A percentile compares a stretch with the other conserved stretches of the same genome.
phyloP scores from a whole-genome alignment of 805 yeast species.

The Spathaspora passalidarum region DNA sequence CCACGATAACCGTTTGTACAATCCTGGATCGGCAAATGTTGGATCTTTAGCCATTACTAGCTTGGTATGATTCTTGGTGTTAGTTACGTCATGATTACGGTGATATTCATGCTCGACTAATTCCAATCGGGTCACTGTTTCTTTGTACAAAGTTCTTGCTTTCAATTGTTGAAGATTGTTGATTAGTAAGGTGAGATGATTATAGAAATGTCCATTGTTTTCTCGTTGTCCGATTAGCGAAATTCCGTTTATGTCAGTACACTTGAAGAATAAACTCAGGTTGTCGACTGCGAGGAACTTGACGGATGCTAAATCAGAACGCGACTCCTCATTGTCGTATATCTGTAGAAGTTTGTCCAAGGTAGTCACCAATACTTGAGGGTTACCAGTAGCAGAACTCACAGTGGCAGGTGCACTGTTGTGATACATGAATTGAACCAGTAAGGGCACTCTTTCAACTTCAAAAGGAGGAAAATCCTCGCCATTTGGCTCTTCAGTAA shows the following conservation, averaged over 20 bases:
- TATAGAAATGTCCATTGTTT: conserved; percentile 14
- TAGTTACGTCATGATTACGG: too few species aligned
- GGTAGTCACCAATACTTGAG: conserved; percentile 20
- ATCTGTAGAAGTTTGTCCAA: conserved; percentile 11
- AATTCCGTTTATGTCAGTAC: conserved; percentile 11
- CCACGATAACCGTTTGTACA: conserved; percentile 1
- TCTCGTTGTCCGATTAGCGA: conserved; percentile 8
- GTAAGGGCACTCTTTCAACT: conserved; percentile 16
- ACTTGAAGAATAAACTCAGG: conserved; percentile 14
- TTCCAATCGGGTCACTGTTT: conserved; percentile 8
- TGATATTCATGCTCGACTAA: too few species aligned
- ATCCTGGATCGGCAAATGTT: not conserved
- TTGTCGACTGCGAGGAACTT: conserved; percentile 23
- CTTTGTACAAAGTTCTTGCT: conserved; percentile 3
- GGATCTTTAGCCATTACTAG: too few species aligned
- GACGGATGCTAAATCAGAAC: conserved; percentile 9
- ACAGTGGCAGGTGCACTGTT: conserved; percentile 2
- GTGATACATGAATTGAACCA: conserved; percentile 12
- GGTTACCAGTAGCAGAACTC: conserved; percentile 6
- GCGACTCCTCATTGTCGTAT: conserved; percentile 3
- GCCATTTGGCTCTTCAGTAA: conserved; percentile 4
- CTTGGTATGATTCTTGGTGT: too few species aligned
- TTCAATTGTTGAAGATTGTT: conserved; percentile 13
- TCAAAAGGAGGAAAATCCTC: conserved; percentile 5
- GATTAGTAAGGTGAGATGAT: conserved; percentile 11